These are phyloP conservation scores for Acacia acuminata DNA, from an alignment of 306 rosid genomes.

Conservation along the genomic window DNA sequence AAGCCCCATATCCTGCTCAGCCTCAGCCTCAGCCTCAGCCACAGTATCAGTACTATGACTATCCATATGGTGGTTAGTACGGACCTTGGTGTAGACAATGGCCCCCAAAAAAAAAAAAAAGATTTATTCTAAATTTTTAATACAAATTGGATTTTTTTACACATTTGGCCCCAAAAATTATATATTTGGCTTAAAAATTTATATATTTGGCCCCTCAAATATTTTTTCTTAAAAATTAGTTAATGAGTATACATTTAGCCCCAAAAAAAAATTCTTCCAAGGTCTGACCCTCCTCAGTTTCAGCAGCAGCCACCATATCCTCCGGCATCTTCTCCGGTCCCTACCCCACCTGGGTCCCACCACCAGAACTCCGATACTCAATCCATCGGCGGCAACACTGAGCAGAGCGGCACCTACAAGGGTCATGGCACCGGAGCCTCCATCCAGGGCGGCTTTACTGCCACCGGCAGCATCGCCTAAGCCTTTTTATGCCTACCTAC, in stretches of 20 bases:
- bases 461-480: not conserved
- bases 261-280: too few relatives aligned
- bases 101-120: too few relatives aligned
- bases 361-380: not conserved
- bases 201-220: too few relatives aligned
- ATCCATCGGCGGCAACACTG: not conserved
- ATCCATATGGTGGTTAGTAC: not conserved
- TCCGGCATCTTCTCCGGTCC: not conserved
- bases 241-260: too few relatives aligned
- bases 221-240: too few relatives aligned
- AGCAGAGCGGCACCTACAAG: slow-evolving; percentile 6
- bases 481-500: not conserved
- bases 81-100: too few relatives aligned
- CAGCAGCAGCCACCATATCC: not conserved
- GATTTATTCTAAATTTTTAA: too few relatives aligned
- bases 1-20: not conserved
- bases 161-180: too few relatives aligned
- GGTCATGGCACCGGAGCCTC: slow-evolving; percentile 4
- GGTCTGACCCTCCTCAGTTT: not conserved
- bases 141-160: too few relatives aligned
- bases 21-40: not conserved
- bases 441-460: slow-evolving; percentile 16
- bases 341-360: not conserved
- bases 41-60: not conserved
- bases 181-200: too few relatives aligned